Conservation (phyloP, 352 stramenopile genomes). For the Pythium phragmiticola region DNA sequence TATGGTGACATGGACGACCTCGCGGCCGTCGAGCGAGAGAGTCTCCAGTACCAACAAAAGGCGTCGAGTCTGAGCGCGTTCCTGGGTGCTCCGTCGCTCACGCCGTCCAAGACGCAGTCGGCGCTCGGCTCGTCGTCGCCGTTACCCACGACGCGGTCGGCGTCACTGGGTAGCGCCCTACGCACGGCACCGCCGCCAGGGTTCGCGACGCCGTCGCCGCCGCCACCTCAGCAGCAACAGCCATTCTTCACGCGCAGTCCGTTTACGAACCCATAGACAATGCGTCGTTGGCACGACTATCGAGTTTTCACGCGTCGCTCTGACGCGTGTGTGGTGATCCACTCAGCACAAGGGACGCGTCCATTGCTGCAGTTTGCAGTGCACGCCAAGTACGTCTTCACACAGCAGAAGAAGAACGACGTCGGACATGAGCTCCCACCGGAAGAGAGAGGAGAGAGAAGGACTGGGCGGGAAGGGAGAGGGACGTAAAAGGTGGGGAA, state of each 20-base stretch:
- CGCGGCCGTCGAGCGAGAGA: slow-evolving; percentile 68
- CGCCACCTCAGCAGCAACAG: slow-evolving; percentile 12
- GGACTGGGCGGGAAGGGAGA: no score
- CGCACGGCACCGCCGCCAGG: slow-evolving; percentile 36
- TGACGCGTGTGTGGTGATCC: no score
- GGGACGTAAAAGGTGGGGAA: not conserved
- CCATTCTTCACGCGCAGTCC: slow-evolving; percentile 53
- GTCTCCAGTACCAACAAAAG: slow-evolving; percentile 62
- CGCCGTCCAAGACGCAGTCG: slow-evolving; percentile 11
- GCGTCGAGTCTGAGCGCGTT: slow-evolving; percentile 77
- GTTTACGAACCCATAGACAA: slow-evolving; percentile 57
- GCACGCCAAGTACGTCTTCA: no score
- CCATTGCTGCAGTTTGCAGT: not conserved
- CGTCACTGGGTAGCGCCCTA: slow-evolving; percentile 27
- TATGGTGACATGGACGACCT: slow-evolving; percentile 68
- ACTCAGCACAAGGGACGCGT: no score
- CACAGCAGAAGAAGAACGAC: no score
- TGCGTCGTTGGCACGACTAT: not conserved
- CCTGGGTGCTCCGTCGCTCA: slow-evolving; percentile 29
- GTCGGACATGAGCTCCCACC: no score
- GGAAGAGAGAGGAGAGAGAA: not conserved
- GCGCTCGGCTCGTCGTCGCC: slow-evolving; percentile 14
- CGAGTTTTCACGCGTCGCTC: not conserved
- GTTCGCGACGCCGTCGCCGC: slow-evolving; percentile 15
- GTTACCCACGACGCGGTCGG: slow-evolving; percentile 14